A percentile compares a stretch with the other conserved stretches of the same genome.
phyloP scores from a whole-genome alignment of 73 alveolate species.

The Paramecium caudatum region DNA sequence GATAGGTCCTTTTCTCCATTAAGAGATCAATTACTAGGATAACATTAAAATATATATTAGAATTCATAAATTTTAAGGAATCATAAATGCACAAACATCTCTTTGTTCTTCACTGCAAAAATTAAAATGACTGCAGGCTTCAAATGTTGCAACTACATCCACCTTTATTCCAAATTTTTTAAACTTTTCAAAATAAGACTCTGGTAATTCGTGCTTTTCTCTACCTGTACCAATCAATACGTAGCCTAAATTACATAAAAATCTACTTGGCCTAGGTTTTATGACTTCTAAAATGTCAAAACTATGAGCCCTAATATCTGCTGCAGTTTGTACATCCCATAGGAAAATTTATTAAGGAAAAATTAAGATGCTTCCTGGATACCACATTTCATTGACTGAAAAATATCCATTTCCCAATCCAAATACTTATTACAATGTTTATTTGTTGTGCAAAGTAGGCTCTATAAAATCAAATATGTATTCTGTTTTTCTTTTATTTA shows the following conservation, averaged over 20 bases:
- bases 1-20: conserved; percentile 59
- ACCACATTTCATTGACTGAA: conserved; percentile 76
- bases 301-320: conserved; percentile 75
- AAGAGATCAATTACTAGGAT: conserved; percentile 20
- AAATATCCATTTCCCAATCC: conserved; percentile 76
- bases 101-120: conserved; percentile 74
- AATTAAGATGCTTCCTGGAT: conserved; percentile 75
- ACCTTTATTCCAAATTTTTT: conserved; percentile 50
- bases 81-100: conserved; percentile 75
- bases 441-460: conserved; percentile 35
- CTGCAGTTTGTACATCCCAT: conserved; percentile 77
- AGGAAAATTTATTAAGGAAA: conserved; percentile 71
- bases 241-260: neutral
- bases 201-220: conserved; percentile 70
- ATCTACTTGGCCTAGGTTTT: conserved; percentile 67
- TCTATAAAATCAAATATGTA: conserved; percentile 71
- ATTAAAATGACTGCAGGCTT: conserved; percentile 75
- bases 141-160: conserved; percentile 75
- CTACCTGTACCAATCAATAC: conserved; percentile 77
- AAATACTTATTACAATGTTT: conserved; percentile 47
- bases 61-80: conserved; percentile 74
- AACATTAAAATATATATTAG: conserved; percentile 6
- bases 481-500: conserved; percentile 67
- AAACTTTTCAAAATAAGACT: conserved; percentile 71
- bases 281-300: conserved; percentile 74